A percentile compares a stretch with the other conserved stretches of the same genome.
phyloP scores from a whole-genome alignment of 495 filamentous ascomycete species.

The Trichoderma virens region DNA sequence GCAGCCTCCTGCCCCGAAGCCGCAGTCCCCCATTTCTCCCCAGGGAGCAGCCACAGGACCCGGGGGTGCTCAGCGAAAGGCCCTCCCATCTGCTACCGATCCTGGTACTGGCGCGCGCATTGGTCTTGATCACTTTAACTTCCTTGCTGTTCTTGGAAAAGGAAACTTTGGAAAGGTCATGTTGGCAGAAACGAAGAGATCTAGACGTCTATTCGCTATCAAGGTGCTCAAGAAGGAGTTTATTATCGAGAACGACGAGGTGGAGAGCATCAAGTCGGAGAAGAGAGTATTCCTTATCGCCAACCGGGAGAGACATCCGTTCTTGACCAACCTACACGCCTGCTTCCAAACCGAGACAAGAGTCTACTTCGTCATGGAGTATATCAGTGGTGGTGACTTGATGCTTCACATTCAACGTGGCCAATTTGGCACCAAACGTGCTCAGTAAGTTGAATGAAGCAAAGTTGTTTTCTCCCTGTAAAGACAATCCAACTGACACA shows the following conservation, averaged over 20 bases:
- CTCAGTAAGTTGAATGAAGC: constrained; percentile 59
- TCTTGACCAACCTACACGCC: constrained; percentile 89
- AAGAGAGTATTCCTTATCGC: constrained; percentile 95
- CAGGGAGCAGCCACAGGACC: constrained; percentile 33
- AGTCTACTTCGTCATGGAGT: constrained; percentile 99
- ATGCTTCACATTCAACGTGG: constrained; percentile 99
- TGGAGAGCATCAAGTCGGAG: constrained; percentile 97
- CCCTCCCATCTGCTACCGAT: constrained; percentile 51
- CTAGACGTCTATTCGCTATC: constrained; percentile 91
- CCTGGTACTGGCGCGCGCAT: constrained; percentile 68
- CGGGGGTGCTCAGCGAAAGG: constrained; percentile 38
- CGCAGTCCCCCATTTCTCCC: constrained; percentile 30
- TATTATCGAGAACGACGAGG: constrained; percentile 99
- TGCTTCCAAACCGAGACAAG: constrained; percentile 99
- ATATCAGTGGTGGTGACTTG: constrained; percentile 96
- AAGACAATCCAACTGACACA: not conserved
- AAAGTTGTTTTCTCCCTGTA: not conserved
- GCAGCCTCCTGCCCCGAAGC: constrained; percentile 13
- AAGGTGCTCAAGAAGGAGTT: constrained; percentile 99
- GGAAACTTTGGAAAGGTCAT: constrained; percentile 99
- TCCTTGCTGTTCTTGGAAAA: constrained; percentile 96
- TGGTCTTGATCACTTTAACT: constrained; percentile 97
- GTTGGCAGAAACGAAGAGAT: constrained; percentile 92
- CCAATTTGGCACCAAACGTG: constrained; percentile 89
- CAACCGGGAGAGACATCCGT: constrained; percentile 96